A percentile compares a stretch with the other conserved stretches of the same genome.
Conservation (phyloP, 192 early-diverging fungal genomes). For the Dissophora globulifera region DNA sequence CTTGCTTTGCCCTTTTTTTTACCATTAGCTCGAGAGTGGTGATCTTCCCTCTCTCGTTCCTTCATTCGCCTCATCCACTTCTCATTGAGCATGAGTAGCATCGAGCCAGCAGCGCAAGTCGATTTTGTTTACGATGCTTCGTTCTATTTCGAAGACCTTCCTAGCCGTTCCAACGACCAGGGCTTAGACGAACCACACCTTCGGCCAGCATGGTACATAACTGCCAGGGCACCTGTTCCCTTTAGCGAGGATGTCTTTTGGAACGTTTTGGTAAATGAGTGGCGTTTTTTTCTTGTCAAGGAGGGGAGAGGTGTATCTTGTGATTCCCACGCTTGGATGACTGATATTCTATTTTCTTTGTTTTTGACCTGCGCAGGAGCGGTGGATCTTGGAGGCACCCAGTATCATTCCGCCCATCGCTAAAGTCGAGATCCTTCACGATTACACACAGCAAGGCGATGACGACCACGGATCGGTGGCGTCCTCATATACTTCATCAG, state of each 20-base stretch:
- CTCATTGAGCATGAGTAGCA: slow-evolving; percentile 9
- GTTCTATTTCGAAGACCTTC: slow-evolving; percentile 29
- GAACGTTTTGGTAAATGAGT: slow-evolving; percentile 56
- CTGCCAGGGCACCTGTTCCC: slow-evolving; percentile 53
- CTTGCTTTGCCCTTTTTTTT: too few relatives aligned
- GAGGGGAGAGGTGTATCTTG: too few relatives aligned
- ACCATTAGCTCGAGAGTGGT: too few relatives aligned
- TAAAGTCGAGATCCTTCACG: slow-evolving; percentile 58
- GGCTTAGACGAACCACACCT: not conserved
- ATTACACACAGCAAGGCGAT: slow-evolving; percentile 57
- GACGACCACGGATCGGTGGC: not conserved
- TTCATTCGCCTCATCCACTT: too few relatives aligned
- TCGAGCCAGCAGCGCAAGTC: slow-evolving; percentile 1
- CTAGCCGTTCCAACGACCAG: slow-evolving; percentile 13
- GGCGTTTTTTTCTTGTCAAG: not conserved
- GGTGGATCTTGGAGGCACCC: slow-evolving; percentile 70
- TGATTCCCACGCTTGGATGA: not conserved
- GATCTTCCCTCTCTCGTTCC: too few relatives aligned
- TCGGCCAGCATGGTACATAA: slow-evolving; percentile 43
- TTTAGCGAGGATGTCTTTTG: slow-evolving; percentile 57
- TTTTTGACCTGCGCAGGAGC: slow-evolving; percentile 32
- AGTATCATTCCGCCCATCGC: slow-evolving; percentile 70
- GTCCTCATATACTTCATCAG: not conserved
- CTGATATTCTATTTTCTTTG: not conserved
- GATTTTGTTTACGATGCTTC: slow-evolving; percentile 29